Conservation (phyloP, 1,284 basidiomycete genomes). For the Schizopora paradoxa region DNA sequence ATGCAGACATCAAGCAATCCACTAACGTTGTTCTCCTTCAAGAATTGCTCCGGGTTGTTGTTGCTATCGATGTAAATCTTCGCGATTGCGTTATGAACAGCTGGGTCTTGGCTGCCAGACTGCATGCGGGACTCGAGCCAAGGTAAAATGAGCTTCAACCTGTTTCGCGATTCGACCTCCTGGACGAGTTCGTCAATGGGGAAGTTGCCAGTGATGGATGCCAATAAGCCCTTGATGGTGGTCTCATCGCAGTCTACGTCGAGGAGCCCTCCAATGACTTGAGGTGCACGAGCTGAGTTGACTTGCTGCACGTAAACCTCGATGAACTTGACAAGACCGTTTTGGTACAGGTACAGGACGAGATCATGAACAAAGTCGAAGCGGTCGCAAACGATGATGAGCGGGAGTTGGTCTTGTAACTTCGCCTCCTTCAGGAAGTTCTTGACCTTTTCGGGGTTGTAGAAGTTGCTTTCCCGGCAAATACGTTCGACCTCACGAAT, state of each 20-base stretch:
- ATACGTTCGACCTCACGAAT: constrained; percentile 99
- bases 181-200: constrained; percentile 97
- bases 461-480: constrained; percentile 94
- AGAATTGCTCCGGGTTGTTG: constrained; percentile 95
- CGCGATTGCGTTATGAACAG: constrained; percentile 94
- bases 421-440: constrained; percentile 99
- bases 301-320: constrained; percentile 99
- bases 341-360: constrained; percentile 98
- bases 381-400: constrained; percentile 99
- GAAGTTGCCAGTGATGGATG: constrained; percentile 95
- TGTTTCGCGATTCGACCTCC: constrained; percentile 95
- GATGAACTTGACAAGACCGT: constrained; percentile 94
- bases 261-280: constrained; percentile 94
- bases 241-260: constrained; percentile 98
- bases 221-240: constrained; percentile 91
- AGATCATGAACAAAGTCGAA: constrained; percentile 99
- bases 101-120: constrained; percentile 86
- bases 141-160: constrained; percentile 94
- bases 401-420: constrained; percentile 92
- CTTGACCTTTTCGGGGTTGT: constrained; percentile 99
- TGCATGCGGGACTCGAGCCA: constrained; percentile 95
- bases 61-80: constrained; percentile 99
- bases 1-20: neutral
- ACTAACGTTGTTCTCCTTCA: constrained; percentile 96
- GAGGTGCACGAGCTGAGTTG: constrained; percentile 96